A percentile compares a stretch with the other conserved stretches of the same genome.
Evolutionary conservation across 768 basidiomycete species (phyloP).

Genomic region (Amanita jacksonii): DNA sequence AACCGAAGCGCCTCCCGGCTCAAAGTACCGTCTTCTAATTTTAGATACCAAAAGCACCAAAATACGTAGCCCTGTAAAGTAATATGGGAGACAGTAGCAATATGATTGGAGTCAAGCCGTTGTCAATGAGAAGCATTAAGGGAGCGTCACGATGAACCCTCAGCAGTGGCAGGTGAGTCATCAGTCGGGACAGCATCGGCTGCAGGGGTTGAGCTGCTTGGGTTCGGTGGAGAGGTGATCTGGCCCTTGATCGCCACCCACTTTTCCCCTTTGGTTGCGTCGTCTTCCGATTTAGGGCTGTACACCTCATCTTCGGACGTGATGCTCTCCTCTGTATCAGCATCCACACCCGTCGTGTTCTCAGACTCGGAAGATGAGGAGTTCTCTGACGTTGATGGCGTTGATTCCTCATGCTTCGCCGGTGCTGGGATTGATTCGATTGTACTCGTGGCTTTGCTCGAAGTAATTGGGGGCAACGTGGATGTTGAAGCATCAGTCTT

Average conservation of each 20-base stretch:
- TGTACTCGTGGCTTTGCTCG: slow-evolving; percentile 14
- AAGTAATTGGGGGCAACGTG: slow-evolving; percentile 27
- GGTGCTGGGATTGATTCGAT: slow-evolving; percentile 18
- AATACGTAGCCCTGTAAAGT: background rate
- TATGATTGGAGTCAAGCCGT: too few relatives aligned
- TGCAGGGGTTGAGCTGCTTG: background rate
- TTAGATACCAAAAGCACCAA: slow-evolving; percentile 3
- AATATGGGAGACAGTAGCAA: background rate
- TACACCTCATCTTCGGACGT: slow-evolving; percentile 66
- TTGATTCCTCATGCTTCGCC: background rate
- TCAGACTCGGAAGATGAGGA: slow-evolving; percentile 55
- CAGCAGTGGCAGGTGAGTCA: background rate
- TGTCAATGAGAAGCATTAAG: background rate
- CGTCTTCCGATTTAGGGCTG: slow-evolving; percentile 21
- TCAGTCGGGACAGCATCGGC: background rate
- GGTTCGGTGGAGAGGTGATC: slow-evolving; percentile 13
- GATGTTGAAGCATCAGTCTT: slow-evolving; percentile 20
- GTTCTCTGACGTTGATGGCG: background rate
- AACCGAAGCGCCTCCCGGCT: too few relatives aligned
- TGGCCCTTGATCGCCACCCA: slow-evolving; percentile 70
- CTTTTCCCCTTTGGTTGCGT: slow-evolving; percentile 45
- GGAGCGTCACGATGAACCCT: background rate
- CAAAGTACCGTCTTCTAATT: too few relatives aligned
- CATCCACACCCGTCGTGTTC: slow-evolving; percentile 51
- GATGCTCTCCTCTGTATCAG: slow-evolving; percentile 68